phyloP scores from a whole-genome alignment of 2,329 filamentous ascomycete species.

The Pyrenochaeta sp. region DNA sequence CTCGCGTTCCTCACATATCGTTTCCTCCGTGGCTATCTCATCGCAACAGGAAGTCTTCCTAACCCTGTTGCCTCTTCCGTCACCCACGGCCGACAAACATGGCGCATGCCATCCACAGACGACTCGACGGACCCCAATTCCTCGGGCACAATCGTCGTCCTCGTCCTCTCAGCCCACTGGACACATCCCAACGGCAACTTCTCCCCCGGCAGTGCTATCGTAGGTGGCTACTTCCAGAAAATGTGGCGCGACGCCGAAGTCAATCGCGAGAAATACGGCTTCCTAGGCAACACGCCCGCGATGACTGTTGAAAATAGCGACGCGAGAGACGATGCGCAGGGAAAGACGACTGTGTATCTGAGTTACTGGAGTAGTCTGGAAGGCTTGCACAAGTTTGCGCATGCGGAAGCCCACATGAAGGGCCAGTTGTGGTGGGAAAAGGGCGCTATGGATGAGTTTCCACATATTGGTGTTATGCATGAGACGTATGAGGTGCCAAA shows the following conservation, averaged over 20 bases:
- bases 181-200: slow-evolving; percentile 15
- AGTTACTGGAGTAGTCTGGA: slow-evolving; percentile 22
- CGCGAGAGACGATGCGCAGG: slow-evolving; percentile 3
- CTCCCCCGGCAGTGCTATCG: slow-evolving; percentile 5
- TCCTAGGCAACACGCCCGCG: slow-evolving; percentile 9
- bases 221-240: slow-evolving; percentile 8
- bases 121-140: not conserved
- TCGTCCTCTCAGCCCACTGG: slow-evolving; percentile 13
- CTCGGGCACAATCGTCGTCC: slow-evolving; percentile 8
- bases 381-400: slow-evolving; percentile 17
- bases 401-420: slow-evolving; percentile 12
- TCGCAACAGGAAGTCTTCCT: slow-evolving; percentile 10
- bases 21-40: slow-evolving; percentile 9
- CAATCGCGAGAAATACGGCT: slow-evolving; percentile 17
- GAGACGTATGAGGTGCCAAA: slow-evolving; percentile 19
- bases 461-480: slow-evolving; percentile 19
- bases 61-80: slow-evolving; percentile 6
- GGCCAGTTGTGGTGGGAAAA: slow-evolving; percentile 17
- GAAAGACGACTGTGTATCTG: slow-evolving; percentile 11
- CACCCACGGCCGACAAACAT: slow-evolving; percentile 5
- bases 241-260: slow-evolving; percentile 19
- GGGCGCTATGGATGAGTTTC: slow-evolving; percentile 3
- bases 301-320: slow-evolving; percentile 1
- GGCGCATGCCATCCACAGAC: slow-evolving; percentile 10
- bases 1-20: slow-evolving; percentile 9